Conservation (phyloP, 2,329 filamentous ascomycete species). For the Penicillium sclerotigenum region DNA sequence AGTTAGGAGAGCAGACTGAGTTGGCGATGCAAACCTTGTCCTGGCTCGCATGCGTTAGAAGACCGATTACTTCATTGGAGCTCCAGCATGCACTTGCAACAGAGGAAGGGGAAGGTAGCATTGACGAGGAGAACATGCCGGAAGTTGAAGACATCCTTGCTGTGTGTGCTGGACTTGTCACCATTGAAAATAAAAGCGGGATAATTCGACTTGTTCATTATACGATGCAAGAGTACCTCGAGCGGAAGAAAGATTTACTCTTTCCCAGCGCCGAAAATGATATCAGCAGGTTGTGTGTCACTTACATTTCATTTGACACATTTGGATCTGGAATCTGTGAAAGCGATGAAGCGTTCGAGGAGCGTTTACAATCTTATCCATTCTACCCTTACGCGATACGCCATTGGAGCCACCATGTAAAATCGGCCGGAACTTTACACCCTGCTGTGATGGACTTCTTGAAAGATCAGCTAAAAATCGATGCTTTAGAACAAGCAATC, state of each 20-base stretch:
- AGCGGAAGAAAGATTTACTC: constrained; percentile 5
- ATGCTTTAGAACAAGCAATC: background rate
- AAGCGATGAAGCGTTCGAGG: background rate
- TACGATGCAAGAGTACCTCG: constrained; percentile 35
- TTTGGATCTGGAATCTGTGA: background rate
- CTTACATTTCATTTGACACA: background rate
- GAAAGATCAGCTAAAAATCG: background rate
- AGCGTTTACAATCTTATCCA: background rate
- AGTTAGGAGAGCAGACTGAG: constrained; percentile 29
- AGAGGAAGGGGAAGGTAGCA: constrained; percentile 19
- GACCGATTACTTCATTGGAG: constrained; percentile 35
- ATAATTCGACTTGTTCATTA: constrained; percentile 36
- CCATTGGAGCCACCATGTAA: background rate
- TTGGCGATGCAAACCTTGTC: constrained; percentile 41
- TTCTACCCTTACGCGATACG: background rate
- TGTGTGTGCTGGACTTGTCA: constrained; percentile 35
- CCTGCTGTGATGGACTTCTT: background rate
- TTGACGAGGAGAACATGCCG: constrained; percentile 40
- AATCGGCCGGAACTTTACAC: background rate
- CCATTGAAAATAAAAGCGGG: constrained; percentile 29
- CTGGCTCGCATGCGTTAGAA: constrained; percentile 43
- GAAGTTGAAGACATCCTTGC: constrained; percentile 24
- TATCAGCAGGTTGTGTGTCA: background rate
- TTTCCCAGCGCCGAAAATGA: constrained; percentile 3
- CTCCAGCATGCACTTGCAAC: constrained; percentile 46